Conservation (phyloP, 169 alveolate species). For the Cryptosporidium baileyi region DNA sequence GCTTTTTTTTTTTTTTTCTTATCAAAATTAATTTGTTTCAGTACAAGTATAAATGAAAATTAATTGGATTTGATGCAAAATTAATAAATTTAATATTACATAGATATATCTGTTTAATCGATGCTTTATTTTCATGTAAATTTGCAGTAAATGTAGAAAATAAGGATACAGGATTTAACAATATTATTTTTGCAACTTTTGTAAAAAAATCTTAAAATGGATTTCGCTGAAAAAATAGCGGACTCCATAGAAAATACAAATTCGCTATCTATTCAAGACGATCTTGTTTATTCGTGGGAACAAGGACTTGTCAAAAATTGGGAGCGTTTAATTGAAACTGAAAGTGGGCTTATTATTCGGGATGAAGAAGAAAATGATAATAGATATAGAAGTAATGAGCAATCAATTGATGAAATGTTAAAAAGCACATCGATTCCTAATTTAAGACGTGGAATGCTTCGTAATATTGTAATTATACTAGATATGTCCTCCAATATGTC, state of each 20-base stretch:
- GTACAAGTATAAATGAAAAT: too few relatives aligned
- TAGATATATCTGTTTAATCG: too few relatives aligned
- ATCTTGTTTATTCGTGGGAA: constrained; percentile 45
- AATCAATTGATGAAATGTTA: neutral
- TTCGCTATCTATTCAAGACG: neutral
- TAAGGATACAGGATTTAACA: too few relatives aligned
- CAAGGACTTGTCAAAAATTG: constrained; percentile 55
- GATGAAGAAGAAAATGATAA: neutral
- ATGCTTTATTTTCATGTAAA: too few relatives aligned
- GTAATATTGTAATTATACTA: constrained; percentile 36
- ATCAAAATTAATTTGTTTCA: too few relatives aligned
- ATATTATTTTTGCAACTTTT: too few relatives aligned
- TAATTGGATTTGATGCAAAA: too few relatives aligned
- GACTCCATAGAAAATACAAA: neutral
- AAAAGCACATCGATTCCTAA: neutral
- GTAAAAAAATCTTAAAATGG: constrained; percentile 19
- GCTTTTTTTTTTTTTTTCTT: too few relatives aligned
- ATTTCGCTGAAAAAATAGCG: constrained; percentile 52
- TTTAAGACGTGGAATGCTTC: constrained; percentile 48
- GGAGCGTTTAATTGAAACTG: constrained; percentile 63
- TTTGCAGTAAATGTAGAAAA: too few relatives aligned
- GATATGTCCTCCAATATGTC: constrained; percentile 67
- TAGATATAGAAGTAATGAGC: neutral
- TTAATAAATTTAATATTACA: too few relatives aligned
- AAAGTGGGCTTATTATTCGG: constrained; percentile 8